Conservation (phyloP, 176 grass and related monocot genomes). For the Carex kokanica region DNA sequence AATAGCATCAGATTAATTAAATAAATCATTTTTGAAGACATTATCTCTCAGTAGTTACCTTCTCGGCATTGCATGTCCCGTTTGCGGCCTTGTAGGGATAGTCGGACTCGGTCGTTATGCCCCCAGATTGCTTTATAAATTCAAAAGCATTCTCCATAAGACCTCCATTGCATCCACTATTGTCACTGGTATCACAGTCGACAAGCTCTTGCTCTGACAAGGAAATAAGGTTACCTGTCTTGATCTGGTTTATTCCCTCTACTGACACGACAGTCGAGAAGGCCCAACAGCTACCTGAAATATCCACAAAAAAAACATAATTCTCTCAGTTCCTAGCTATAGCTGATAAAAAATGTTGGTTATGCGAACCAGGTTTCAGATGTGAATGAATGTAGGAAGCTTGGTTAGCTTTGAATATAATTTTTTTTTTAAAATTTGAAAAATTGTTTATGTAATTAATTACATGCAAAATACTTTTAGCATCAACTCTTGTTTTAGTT, state of each 20-base stretch:
- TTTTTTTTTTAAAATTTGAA: not conserved
- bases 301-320: not conserved
- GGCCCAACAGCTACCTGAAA: constrained; percentile 54
- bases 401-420: not conserved
- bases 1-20: not conserved
- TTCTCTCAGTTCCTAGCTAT: not conserved
- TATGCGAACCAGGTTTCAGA: not conserved
- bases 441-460: not conserved
- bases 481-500: not conserved
- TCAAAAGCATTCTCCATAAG: constrained; percentile 82
- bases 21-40: not conserved
- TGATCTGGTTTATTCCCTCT: constrained; percentile 74
- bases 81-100: constrained; percentile 63
- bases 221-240: constrained; percentile 40
- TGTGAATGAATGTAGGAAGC: not conserved
- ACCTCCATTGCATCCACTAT: constrained; percentile 51
- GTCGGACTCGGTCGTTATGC: constrained; percentile 49
- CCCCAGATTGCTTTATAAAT: constrained; percentile 52
- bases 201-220: constrained; percentile 82
- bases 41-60: not conserved
- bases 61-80: constrained; percentile 46
- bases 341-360: not conserved
- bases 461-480: no score
- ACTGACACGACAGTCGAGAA: constrained; percentile 66
- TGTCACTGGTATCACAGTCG: constrained; percentile 63